A percentile compares a stretch with the other conserved stretches of the same genome.
These are phyloP conservation scores for Adansonia rubrostipa DNA, from an alignment of 441 rosid species.

Conservation along the genomic window DNA sequence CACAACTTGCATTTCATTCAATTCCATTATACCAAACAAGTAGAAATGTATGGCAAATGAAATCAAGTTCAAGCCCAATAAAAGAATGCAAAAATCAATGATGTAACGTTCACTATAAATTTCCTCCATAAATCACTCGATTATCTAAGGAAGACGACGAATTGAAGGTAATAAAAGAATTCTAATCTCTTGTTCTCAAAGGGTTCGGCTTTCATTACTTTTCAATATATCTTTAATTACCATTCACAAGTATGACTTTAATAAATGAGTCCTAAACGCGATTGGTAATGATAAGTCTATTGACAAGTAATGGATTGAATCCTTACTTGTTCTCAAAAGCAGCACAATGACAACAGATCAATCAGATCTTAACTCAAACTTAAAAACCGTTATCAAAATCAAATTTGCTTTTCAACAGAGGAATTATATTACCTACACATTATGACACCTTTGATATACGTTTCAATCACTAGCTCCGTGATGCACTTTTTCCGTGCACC, in stretches of 20 bases:
- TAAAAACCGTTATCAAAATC: slow-evolving; percentile 35
- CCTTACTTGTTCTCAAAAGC: background rate
- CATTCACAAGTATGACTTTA: too few species aligned
- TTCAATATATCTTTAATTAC: too few species aligned
- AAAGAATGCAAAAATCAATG: background rate
- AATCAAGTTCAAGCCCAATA: background rate
- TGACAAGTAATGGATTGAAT: too few species aligned
- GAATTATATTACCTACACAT: slow-evolving; percentile 55
- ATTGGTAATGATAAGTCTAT: too few species aligned
- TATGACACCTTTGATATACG: slow-evolving; percentile 41
- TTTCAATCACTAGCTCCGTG: slow-evolving; percentile 38
- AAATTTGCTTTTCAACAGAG: slow-evolving; percentile 37
- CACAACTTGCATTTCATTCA: slow-evolving; percentile 13
- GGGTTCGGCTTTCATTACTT: too few species aligned
- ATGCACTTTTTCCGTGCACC: slow-evolving; percentile 37
- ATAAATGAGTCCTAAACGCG: too few species aligned
- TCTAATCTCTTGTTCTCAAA: slow-evolving; percentile 34
- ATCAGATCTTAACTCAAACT: slow-evolving; percentile 31
- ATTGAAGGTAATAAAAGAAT: slow-evolving; percentile 45
- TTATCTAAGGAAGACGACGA: slow-evolving; percentile 25
- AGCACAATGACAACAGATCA: slow-evolving; percentile 36
- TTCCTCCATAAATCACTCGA: slow-evolving; percentile 37
- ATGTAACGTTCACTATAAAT: slow-evolving; percentile 21
- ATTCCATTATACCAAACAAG: background rate
- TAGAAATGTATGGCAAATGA: background rate